phyloP scores from a whole-genome alignment of 225 moss, liverwort and hornwort species.

The Polytrichum commune region DNA sequence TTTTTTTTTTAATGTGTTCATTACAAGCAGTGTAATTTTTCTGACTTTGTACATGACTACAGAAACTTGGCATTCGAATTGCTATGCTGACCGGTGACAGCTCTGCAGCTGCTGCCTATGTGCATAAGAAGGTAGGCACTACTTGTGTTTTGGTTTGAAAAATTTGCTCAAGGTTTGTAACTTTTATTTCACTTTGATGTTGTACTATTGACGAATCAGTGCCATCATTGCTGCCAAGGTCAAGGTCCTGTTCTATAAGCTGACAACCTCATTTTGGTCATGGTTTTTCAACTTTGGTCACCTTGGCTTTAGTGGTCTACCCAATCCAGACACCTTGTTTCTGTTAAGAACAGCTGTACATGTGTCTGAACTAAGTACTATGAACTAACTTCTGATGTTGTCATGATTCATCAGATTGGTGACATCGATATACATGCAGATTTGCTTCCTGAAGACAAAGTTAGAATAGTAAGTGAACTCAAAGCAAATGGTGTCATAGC shows the following conservation, averaged over 20 bases:
- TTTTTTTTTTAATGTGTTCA: not conserved
- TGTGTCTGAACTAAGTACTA: too few species aligned
- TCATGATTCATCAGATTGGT: constrained; percentile 56
- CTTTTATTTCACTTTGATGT: too few species aligned
- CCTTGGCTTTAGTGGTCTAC: too few species aligned
- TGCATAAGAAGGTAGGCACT: constrained; percentile 53
- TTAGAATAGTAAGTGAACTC: constrained; percentile 65
- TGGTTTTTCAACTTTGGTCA: too few species aligned
- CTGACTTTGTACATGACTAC: constrained; percentile 17
- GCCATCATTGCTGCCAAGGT: too few species aligned
- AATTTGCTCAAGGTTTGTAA: too few species aligned
- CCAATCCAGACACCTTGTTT: too few species aligned
- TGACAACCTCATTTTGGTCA: too few species aligned
- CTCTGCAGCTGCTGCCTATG: constrained; percentile 59
- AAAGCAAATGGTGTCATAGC: constrained; percentile 61
- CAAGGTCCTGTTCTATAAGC: too few species aligned
- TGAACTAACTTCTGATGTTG: not conserved
- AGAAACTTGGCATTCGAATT: constrained; percentile 72
- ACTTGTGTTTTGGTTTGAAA: too few species aligned
- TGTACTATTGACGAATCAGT: too few species aligned
- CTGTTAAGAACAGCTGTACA: too few species aligned
- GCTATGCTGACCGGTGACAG: constrained; percentile 96
- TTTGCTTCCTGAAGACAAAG: constrained; percentile 91
- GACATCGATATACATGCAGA: constrained; percentile 78
- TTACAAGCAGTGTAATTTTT: not conserved